A percentile compares a stretch with the other conserved stretches of the same genome.
Evolutionary conservation across 140 eudicot genomes (phyloP).

Genomic region (Flaveria floridana): DNA sequence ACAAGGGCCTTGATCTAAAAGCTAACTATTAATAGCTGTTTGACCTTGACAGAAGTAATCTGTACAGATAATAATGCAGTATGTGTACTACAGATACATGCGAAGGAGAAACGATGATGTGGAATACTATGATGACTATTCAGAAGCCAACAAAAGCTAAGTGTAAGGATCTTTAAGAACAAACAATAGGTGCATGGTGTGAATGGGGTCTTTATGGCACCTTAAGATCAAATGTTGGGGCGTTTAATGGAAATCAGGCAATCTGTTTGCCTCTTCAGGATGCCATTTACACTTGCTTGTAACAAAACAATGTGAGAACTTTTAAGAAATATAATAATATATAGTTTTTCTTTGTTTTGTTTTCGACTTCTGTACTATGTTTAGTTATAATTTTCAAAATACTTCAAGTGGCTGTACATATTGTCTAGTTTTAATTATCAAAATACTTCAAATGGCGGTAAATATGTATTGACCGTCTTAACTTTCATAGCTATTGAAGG

Average conservation of each 20-base stretch:
- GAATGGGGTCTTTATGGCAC: constrained; percentile 20
- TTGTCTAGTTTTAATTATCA: too few relatives aligned
- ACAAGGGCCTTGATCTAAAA: not conserved
- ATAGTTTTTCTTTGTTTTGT: not conserved
- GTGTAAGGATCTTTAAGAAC: constrained; percentile 22
- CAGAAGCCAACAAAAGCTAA: constrained; percentile 34
- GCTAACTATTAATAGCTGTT: not conserved
- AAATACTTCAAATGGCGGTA: too few relatives aligned
- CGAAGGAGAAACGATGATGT: constrained; percentile 26
- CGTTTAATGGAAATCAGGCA: not conserved
- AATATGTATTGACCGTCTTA: too few relatives aligned
- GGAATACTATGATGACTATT: constrained; percentile 33
- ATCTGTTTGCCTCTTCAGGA: constrained; percentile 1
- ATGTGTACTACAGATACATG: constrained; percentile 57
- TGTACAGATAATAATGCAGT: constrained; percentile 61
- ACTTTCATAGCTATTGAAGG: too few relatives aligned
- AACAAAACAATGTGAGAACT: constrained; percentile 11
- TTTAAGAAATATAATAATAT: not conserved
- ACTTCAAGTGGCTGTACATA: not conserved
- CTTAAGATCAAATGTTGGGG: constrained; percentile 22
- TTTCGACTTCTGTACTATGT: not conserved
- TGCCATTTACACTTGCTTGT: constrained; percentile 3
- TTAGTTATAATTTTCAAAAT: not conserved
- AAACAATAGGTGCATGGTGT: constrained; percentile 11
- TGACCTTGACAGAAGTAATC: constrained; percentile 37